Percentiles rank a stretch among this genome's conserved stretches.
phyloP scores from a whole-genome alignment of 2,329 filamentous ascomycete species.

The Botrytis tulipae region DNA sequence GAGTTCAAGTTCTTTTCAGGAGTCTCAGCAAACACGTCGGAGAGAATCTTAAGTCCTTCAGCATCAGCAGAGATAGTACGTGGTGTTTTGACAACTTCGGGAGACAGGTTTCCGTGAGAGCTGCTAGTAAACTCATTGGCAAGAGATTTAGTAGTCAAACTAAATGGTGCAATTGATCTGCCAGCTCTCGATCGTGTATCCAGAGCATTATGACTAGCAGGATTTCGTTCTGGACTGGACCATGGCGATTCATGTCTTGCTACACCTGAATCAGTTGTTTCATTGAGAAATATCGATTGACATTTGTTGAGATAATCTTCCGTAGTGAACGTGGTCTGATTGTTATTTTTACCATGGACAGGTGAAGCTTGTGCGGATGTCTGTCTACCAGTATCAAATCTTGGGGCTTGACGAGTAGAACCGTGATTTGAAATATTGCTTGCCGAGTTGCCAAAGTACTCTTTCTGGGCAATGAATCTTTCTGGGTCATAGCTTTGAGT shows the following conservation, averaged over 20 bases:
- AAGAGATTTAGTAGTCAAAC: not conserved
- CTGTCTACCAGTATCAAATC: constrained; percentile 58
- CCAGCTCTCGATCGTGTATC: not conserved
- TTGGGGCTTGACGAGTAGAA: constrained; percentile 52
- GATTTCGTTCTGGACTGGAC: not conserved
- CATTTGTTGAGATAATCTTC: constrained; percentile 13
- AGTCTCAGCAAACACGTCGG: not conserved
- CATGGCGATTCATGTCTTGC: constrained; percentile 3
- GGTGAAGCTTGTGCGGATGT: constrained; percentile 62
- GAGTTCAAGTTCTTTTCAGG: not conserved
- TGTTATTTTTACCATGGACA: constrained; percentile 40
- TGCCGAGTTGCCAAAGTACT: constrained; percentile 11
- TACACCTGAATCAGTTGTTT: not conserved
- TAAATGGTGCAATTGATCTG: not conserved
- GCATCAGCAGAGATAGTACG: not conserved
- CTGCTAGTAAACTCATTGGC: not conserved
- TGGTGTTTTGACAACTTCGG: not conserved
- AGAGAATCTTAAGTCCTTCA: not conserved
- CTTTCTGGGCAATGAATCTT: constrained; percentile 7
- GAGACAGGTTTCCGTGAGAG: not conserved
- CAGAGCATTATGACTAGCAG: not conserved
- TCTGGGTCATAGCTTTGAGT: not conserved
- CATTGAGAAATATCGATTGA: constrained; percentile 1
- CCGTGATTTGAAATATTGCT: constrained; percentile 47
- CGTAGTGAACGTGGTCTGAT: not conserved